Percentiles rank a stretch among this genome's conserved stretches.
phyloP scores from a whole-genome alignment of 495 filamentous ascomycete genomes.

The Apiosordaria backusii region DNA sequence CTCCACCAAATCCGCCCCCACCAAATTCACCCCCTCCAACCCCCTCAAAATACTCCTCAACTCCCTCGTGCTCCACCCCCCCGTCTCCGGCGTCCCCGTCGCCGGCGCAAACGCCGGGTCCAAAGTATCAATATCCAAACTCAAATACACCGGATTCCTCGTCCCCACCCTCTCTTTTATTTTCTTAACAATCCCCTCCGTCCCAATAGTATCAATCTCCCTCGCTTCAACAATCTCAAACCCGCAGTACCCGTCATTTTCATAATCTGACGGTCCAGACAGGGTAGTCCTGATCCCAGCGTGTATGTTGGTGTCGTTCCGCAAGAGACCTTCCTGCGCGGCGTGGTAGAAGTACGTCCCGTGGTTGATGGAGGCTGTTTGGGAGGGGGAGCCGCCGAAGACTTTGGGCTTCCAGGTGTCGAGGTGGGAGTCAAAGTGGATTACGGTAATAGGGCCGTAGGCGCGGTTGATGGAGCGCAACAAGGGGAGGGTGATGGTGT shows the following conservation, averaged over 20 bases:
- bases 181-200: conserved; percentile 58
- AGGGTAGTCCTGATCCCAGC: conserved; percentile 75
- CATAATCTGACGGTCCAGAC: conserved; percentile 68
- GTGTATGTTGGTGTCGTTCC: conserved; percentile 67
- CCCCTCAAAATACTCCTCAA: conserved; percentile 68
- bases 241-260: conserved; percentile 63
- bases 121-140: conserved; percentile 74
- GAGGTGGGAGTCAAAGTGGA: conserved; percentile 81
- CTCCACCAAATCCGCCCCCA: conserved; percentile 81
- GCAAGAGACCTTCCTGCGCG: conserved; percentile 68
- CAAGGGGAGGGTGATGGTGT: conserved; percentile 75
- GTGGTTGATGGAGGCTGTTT: conserved; percentile 71
- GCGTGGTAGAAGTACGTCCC: conserved; percentile 87
- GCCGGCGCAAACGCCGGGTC: conserved; percentile 70
- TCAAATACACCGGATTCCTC: conserved; percentile 65
- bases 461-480: conserved; percentile 73
- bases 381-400: conserved; percentile 54
- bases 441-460: conserved; percentile 74
- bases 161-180: conserved; percentile 62
- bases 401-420: conserved; percentile 73
- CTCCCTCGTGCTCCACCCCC: conserved; percentile 73
- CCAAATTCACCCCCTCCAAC: conserved; percentile 65
- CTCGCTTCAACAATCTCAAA: conserved; percentile 68
- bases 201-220: conserved; percentile 67
- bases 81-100: conserved; percentile 72